Evolutionary conservation across 352 stramenopile genomes (phyloP).

Genomic region (Albugo laibachii): DNA sequence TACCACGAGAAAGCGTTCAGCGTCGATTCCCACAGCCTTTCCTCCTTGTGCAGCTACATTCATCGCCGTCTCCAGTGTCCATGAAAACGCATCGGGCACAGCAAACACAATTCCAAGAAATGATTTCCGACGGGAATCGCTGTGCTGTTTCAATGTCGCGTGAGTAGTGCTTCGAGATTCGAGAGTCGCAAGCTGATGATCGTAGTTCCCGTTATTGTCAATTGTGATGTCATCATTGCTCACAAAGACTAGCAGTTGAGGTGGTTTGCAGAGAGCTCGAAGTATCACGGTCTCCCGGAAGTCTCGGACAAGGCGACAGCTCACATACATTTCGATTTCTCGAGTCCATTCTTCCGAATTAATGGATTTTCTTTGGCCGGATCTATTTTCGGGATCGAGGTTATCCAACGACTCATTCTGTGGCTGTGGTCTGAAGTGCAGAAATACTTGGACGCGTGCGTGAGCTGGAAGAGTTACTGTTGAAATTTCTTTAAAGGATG

Average conservation of each 20-base stretch:
- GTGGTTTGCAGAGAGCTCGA: constrained; percentile 51
- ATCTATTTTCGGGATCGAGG: constrained; percentile 2
- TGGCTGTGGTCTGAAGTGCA: constrained; percentile 68
- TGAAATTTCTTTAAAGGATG: constrained; percentile 65
- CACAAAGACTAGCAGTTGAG: constrained; percentile 56
- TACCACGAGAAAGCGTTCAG: constrained; percentile 55
- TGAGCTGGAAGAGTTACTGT: constrained; percentile 51
- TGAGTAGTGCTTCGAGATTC: background rate
- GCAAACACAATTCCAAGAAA: constrained; percentile 67
- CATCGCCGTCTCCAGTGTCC: constrained; percentile 15
- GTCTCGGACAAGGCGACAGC: constrained; percentile 74
- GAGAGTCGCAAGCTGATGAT: constrained; percentile 5
- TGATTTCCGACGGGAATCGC: constrained; percentile 28
- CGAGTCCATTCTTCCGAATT: constrained; percentile 26
- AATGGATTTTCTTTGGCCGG: background rate
- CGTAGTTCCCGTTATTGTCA: no score
- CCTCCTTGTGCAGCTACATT: constrained; percentile 9
- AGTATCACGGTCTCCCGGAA: constrained; percentile 72
- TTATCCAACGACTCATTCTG: constrained; percentile 8
- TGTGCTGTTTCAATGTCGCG: constrained; percentile 3
- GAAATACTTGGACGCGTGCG: constrained; percentile 58
- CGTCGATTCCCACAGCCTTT: constrained; percentile 11
- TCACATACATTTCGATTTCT: constrained; percentile 76
- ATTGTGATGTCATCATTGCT: constrained; percentile 13
- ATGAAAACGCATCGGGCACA: constrained; percentile 28